Base-by-base conservation (phyloP, 2,329 filamentous ascomycete genomes). In the Cercospora janseana region DNA sequence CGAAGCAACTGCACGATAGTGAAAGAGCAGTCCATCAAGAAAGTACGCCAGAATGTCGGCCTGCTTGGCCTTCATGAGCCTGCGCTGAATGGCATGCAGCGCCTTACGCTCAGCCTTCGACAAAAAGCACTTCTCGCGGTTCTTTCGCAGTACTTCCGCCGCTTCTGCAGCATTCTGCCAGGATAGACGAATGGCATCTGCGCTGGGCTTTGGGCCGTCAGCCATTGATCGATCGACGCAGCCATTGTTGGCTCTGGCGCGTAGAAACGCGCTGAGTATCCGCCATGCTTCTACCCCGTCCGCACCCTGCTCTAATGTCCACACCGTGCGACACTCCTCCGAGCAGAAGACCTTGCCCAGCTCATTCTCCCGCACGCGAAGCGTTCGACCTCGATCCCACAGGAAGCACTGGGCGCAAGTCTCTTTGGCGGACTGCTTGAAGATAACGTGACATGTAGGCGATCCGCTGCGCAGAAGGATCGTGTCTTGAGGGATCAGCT, bases 371-470 rank as follows among this genome's bases (percentile, higher is more conserved):
- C 70, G 66, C 4, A 74, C 60, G 4, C 60, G 60, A 50, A 74
- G 59, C 34, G 69, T 69, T 3, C 71, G 65, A 1, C 74, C 74
- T 16, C 69, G 63, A 23, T 75, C 69, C 59, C 76, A 77, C 15
- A 51, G 47, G 48, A 77, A 76, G 59, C 74, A 77, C 20, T 70
- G 63, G 0, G 69, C 73, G 61, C 74, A 77, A 8, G 76, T 74
- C 63, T 77, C 74, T 31, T 72, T 72, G 6, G 71, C 66, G 58
- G 76, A 76, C 41, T 73, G 66, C 38, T 72, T 69, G 31, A 73
- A 67, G 3, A 77, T 53, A 6, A 76, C 70, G 23, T 66, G 66
- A 1, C 71, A 62, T 3, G 68, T 64, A 1, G 73, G 66, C 13
- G 69, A 64, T n/a, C 63, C 58, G 13, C 69, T 68, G 13, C 63